Conservation (phyloP, 306 rosid genomes). For the Betula pendula region DNA sequence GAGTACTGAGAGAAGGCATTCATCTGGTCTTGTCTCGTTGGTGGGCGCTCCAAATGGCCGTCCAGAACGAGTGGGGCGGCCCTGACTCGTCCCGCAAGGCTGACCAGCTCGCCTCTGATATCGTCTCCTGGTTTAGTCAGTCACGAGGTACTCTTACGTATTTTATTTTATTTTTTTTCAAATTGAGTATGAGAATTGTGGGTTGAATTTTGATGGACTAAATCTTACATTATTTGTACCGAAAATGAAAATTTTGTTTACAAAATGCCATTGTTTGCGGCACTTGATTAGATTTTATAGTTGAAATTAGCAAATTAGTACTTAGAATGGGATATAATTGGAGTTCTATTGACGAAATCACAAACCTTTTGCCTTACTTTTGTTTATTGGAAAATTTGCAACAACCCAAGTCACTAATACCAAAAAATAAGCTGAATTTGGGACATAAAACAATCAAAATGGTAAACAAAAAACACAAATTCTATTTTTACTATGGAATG, state of each 20-base stretch:
- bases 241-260: neutral
- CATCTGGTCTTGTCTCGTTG: constrained; percentile 44
- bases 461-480: no score
- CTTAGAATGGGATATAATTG: neutral
- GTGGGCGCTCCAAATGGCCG: constrained; percentile 61
- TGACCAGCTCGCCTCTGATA: constrained; percentile 35
- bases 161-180: neutral
- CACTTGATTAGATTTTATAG: neutral
- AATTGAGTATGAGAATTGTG: neutral
- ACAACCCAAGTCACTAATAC: no score
- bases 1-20: constrained; percentile 52
- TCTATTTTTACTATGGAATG: no score
- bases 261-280: neutral
- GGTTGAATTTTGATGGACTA: neutral
- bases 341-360: neutral
- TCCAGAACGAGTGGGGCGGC: constrained; percentile 80
- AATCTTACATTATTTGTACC: neutral
- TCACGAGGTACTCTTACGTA: neutral
- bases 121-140: constrained; percentile 45
- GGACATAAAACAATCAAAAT: no score
- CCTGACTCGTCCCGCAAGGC: constrained; percentile 55
- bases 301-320: neutral
- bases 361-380: neutral
- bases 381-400: no score
- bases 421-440: no score